These are phyloP conservation scores for Tubosaeta sp. DNA, from an alignment of 768 basidiomycete genomes.

Conservation along the genomic window DNA sequence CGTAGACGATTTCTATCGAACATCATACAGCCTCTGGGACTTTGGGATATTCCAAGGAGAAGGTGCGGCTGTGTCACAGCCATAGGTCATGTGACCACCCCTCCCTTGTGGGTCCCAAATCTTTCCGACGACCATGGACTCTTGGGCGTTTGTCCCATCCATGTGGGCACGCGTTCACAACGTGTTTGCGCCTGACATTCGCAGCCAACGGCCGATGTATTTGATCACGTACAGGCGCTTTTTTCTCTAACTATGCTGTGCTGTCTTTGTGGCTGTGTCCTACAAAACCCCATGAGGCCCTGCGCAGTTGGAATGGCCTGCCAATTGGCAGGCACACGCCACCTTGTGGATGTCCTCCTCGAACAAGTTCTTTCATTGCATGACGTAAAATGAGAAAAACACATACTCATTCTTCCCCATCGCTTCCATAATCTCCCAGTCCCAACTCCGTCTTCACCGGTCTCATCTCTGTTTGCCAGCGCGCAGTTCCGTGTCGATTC, in stretches of 20 bases:
- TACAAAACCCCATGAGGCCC: constrained; percentile 20
- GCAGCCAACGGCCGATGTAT: constrained; percentile 8
- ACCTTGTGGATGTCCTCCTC: background rate
- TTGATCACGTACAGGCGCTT: constrained; percentile 17
- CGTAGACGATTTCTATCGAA: background rate
- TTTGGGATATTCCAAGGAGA: background rate
- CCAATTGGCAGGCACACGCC: constrained; percentile 23
- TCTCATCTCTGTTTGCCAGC: constrained; percentile 20
- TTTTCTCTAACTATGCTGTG: background rate
- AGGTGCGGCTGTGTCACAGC: constrained; percentile 15
- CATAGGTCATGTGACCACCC: constrained; percentile 14
- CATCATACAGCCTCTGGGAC: background rate
- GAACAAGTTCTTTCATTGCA: background rate
- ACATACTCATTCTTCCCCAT: constrained; percentile 44
- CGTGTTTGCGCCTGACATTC: constrained; percentile 12
- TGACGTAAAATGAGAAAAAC: background rate
- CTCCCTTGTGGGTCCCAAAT: background rate
- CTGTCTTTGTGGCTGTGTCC: constrained; percentile 19
- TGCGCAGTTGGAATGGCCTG: constrained; percentile 12
- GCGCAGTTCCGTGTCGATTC: constrained; percentile 48
- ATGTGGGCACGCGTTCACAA: constrained; percentile 15
- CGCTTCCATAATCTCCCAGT: constrained; percentile 77
- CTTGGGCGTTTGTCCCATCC: constrained; percentile 7
- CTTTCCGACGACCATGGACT: constrained; percentile 19
- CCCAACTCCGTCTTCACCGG: constrained; percentile 45